phyloP scores from a whole-genome alignment of 495 filamentous ascomycete species.

The Neurospora hispaniola region DNA sequence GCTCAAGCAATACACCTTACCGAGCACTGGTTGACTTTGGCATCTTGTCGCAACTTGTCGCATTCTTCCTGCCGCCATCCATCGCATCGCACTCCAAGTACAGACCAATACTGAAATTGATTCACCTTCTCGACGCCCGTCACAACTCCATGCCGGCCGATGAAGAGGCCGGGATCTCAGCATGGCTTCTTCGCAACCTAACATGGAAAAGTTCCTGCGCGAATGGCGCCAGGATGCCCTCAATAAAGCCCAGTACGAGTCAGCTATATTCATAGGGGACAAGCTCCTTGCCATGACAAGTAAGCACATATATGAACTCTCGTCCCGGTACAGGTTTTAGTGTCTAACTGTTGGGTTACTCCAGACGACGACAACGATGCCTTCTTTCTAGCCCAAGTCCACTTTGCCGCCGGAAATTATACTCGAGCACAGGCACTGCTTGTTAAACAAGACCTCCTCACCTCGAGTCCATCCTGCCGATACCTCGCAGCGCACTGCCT shows the following conservation, averaged over 20 bases:
- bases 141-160: neutral
- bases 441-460: conserved; percentile 70
- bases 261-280: conserved; percentile 93
- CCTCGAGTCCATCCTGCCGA: conserved; percentile 71
- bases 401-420: conserved; percentile 90
- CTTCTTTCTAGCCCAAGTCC: conserved; percentile 88
- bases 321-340: neutral
- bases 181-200: conserved; percentile 18
- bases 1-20: neutral
- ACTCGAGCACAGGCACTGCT: conserved; percentile 79
- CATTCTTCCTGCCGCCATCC: neutral
- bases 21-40: neutral
- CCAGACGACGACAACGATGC: conserved; percentile 75
- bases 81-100: neutral
- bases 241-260: conserved; percentile 88
- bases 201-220: conserved; percentile 84
- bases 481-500: conserved; percentile 91
- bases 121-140: neutral
- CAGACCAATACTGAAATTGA: neutral
- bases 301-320: conserved; percentile 30
- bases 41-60: neutral
- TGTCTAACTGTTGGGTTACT: neutral
- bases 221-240: conserved; percentile 88
- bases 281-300: conserved; percentile 90
- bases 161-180: neutral